Base-by-base conservation (phyloP, 495 filamentous ascomycete genomes). In the Xylaria venustula region DNA sequence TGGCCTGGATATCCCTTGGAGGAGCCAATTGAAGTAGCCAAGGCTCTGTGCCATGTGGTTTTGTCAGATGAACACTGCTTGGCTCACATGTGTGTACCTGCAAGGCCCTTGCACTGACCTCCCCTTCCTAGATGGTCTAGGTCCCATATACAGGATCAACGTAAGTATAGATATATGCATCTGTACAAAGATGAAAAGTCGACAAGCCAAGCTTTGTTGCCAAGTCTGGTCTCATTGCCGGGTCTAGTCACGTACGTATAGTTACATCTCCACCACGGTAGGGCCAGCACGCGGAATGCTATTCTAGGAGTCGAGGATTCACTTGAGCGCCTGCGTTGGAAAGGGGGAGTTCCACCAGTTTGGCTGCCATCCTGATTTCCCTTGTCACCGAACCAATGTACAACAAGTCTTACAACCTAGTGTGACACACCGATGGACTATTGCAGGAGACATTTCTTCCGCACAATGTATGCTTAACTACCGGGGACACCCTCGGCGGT, bases 61-160 rank as follows among this genome's bases (percentile, higher is more conserved):
- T 37, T 23, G 19, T n/a, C 12, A 48, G 36, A 47, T 52, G 22
- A 37, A 34, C 36, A 42, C 56, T 41, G 41, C 58, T 48, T 61
- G 48, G 50, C 50, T 61, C 50, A 54, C 22, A 61, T 54, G 41
- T 22, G 48, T 37, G 28, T n/a, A n/a, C n/a, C n/a, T 54, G 49
- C 41, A 48, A 41, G 58, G 45, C 20, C 50, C 30, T 20, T 37
- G 50, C 49, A 61, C 41, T 40, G 40, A 47, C 50, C 40, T 61
- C 58, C 42, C 22, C 26, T 47, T 53, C 54, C 30, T 26, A 34
- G 23, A 47, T 53, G 28, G 28, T 47, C 37, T 47, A 30, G 22
- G 22, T 46, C 37, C 30, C 42, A 22, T 36, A n/a, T 25, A 40
- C 54, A 54, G 40, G 49, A 47, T 40, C 28, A 20, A 22, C 49